phyloP scores from a whole-genome alignment of 2,329 filamentous ascomycete genomes.

The Tricladium varicosporioides region DNA sequence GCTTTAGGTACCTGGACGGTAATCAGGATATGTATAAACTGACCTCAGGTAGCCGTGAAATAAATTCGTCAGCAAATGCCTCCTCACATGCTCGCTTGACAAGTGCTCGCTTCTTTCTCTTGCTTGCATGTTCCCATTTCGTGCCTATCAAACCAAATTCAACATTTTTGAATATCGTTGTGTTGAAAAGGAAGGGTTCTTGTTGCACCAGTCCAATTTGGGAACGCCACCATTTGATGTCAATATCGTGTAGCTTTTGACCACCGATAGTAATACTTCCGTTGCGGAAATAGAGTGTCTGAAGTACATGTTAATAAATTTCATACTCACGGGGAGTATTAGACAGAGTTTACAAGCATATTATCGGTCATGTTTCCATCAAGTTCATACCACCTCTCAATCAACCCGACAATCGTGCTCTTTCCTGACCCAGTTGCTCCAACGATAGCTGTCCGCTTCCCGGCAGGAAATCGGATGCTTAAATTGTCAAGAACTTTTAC shows the following conservation, averaged over 20 bases:
- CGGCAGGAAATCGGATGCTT: constrained; percentile 32
- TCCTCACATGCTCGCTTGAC: constrained; percentile 47
- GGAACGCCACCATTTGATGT: constrained; percentile 57
- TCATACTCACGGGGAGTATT: too few species aligned
- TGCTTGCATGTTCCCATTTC: constrained; percentile 16
- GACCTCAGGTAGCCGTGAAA: constrained; percentile 52
- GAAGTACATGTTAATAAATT: not conserved
- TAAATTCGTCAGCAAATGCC: constrained; percentile 57
- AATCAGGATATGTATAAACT: constrained; percentile 48
- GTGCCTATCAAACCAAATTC: constrained; percentile 33
- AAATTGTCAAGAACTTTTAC: constrained; percentile 35
- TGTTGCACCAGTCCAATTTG: constrained; percentile 65
- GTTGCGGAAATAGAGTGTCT: constrained; percentile 27
- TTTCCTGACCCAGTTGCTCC: constrained; percentile 43
- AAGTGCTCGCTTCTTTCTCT: constrained; percentile 16
- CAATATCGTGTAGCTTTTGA: constrained; percentile 26
- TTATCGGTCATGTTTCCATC: constrained; percentile 25
- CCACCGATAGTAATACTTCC: constrained; percentile 22
- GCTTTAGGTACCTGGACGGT: constrained; percentile 45
- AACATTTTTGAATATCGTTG: constrained; percentile 61
- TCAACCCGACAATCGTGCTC: constrained; percentile 40
- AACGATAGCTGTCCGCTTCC: constrained; percentile 42
- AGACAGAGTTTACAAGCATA: constrained; percentile 18
- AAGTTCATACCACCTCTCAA: constrained; percentile 41
- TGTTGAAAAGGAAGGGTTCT: constrained; percentile 65